These are phyloP conservation scores for Venustampulla echinocandica DNA, from an alignment of 495 filamentous ascomycete genomes.

Conservation along the genomic window DNA sequence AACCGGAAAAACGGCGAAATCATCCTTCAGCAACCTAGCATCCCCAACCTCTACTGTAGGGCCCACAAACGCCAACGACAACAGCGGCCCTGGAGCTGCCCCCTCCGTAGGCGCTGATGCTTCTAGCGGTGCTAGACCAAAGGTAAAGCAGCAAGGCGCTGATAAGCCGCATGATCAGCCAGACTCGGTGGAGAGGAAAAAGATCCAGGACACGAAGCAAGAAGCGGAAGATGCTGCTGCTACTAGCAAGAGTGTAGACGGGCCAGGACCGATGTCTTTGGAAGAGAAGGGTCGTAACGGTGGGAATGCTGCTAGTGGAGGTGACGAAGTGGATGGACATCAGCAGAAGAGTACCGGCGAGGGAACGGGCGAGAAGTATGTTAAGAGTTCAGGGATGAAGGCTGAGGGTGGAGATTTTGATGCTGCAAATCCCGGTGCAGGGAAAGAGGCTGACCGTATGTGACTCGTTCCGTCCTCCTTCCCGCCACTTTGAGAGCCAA, in stretches of 20 bases:
- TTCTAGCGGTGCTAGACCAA: constrained; percentile 14
- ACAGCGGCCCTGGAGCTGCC: not conserved
- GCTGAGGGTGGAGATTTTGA: constrained; percentile 53
- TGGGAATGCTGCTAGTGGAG: constrained; percentile 21
- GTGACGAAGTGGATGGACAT: constrained; percentile 22
- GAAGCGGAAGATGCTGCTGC: constrained; percentile 8
- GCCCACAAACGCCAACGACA: too few relatives aligned
- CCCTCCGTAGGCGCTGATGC: constrained; percentile 8
- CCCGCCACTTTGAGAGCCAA: not conserved
- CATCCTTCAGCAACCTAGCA: too few relatives aligned
- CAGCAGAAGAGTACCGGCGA: constrained; percentile 31
- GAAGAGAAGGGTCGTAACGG: constrained; percentile 15
- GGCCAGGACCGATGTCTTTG: constrained; percentile 4
- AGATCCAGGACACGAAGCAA: constrained; percentile 13
- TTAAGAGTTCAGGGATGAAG: constrained; percentile 43
- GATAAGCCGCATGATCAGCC: constrained; percentile 27
- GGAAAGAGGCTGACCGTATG: constrained; percentile 57
- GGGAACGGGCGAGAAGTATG: constrained; percentile 45
- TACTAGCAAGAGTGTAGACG: constrained; percentile 5
- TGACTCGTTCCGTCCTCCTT: constrained; percentile 8
- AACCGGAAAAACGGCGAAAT: too few relatives aligned
- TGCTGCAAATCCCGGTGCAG: constrained; percentile 50
- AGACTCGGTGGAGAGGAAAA: not conserved
- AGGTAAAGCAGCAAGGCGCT: constrained; percentile 30
- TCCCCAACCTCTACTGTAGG: too few relatives aligned